phyloP scores from a whole-genome alignment of 148 eudicot species.

The Bassia scoparia region DNA sequence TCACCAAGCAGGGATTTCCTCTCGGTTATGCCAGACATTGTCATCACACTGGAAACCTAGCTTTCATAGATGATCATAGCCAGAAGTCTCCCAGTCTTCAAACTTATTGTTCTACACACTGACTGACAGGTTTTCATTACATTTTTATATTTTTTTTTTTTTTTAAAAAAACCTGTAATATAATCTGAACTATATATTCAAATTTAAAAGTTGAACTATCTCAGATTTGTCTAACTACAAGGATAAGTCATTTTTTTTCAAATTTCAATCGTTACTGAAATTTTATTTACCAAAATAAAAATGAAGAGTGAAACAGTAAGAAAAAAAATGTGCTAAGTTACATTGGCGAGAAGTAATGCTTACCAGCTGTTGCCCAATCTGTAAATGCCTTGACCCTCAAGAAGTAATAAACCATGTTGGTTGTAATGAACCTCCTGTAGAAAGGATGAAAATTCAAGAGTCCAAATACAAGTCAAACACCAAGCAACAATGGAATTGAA shows the following conservation, averaged over 20 bases:
- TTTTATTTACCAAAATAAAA: not conserved
- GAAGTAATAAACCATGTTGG: conserved; percentile 88
- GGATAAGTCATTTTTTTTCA: too few species aligned
- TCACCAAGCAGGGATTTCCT: not conserved
- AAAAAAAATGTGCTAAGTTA: not conserved
- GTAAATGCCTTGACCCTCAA: conserved; percentile 94
- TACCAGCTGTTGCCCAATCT: conserved; percentile 94
- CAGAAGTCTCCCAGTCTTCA: not conserved
- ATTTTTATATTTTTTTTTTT: too few species aligned
- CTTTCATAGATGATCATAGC: not conserved
- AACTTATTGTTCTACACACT: not conserved
- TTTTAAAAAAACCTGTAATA: not conserved
- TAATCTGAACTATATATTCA: not conserved
- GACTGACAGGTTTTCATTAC: not conserved
- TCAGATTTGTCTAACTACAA: too few species aligned
- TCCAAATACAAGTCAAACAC: not conserved
- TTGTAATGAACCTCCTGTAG: conserved; percentile 92
- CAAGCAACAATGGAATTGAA: conserved; percentile 2
- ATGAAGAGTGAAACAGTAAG: not conserved
- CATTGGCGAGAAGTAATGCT: conserved; percentile 18
- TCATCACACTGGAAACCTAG: not conserved
- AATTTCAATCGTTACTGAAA: too few species aligned
- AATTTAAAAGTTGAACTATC: too few species aligned
- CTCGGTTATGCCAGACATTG: not conserved
- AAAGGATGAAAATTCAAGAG: not conserved